phyloP scores from a whole-genome alignment of 768 basidiomycete species.

The Boletus reticuloceps region DNA sequence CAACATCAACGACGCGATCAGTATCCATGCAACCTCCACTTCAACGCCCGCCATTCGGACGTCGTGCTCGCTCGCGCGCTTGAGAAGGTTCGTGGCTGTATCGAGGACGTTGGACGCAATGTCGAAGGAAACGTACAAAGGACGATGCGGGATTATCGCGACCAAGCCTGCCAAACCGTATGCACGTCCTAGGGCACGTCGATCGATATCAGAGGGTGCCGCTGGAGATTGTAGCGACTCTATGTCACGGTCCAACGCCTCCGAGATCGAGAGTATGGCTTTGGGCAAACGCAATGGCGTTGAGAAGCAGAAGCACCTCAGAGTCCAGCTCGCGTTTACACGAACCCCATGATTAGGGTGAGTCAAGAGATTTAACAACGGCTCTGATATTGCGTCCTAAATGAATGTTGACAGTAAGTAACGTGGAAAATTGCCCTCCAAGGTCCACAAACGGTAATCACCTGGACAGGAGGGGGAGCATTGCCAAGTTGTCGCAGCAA shows the following conservation, averaged over 20 bases:
- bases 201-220: constrained; percentile 65
- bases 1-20: constrained; percentile 86
- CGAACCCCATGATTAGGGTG: constrained; percentile 90
- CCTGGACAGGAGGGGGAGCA: constrained; percentile 86
- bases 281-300: constrained; percentile 84
- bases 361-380: constrained; percentile 77
- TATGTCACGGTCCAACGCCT: constrained; percentile 83
- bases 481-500: constrained; percentile 88
- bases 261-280: constrained; percentile 71
- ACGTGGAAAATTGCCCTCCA: not conserved
- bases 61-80: constrained; percentile 89
- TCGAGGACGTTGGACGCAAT: constrained; percentile 88
- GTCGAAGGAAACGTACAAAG: constrained; percentile 94
- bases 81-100: constrained; percentile 85
- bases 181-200: constrained; percentile 80
- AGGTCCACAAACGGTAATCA: constrained; percentile 23
- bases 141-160: constrained; percentile 79
- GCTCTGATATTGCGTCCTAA: constrained; percentile 84
- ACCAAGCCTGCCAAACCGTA: constrained; percentile 88
- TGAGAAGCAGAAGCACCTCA: constrained; percentile 87
- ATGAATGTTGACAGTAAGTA: not conserved
- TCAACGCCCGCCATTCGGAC: constrained; percentile 78
- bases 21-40: constrained; percentile 92
- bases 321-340: constrained; percentile 80
- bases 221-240: constrained; percentile 67